A percentile compares a stretch with the other conserved stretches of the same genome.
Conservation (phyloP, 2,329 filamentous ascomycete species). For the Hypoxylon sp. region DNA sequence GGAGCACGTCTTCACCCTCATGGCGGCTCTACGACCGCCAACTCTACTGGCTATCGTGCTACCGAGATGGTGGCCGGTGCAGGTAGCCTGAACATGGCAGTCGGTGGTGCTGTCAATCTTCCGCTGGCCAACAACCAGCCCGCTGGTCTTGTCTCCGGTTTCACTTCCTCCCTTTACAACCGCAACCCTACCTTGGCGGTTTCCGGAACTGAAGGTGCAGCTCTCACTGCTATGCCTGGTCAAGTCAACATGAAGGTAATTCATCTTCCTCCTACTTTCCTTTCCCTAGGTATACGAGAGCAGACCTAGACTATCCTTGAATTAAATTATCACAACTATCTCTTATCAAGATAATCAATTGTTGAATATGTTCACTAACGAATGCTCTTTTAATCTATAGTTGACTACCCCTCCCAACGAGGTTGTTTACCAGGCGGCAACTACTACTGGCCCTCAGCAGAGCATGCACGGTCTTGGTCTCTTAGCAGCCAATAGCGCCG, state of each 20-base stretch:
- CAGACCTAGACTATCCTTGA: background rate
- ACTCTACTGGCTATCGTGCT: background rate
- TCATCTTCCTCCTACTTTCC: background rate
- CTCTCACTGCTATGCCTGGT: background rate
- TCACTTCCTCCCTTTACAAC: background rate
- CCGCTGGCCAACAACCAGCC: background rate
- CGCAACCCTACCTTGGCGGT: background rate
- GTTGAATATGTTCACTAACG: background rate
- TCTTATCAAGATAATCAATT: background rate
- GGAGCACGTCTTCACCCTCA: background rate
- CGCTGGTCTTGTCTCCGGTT: background rate
- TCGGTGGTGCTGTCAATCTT: background rate
- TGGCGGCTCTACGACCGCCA: background rate
- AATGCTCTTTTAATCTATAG: constrained; percentile 8
- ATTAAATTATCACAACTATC: background rate
- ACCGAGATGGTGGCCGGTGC: background rate
- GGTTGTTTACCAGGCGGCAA: background rate
- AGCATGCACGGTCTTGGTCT: background rate
- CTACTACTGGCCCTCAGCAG: background rate
- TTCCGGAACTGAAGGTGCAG: background rate
- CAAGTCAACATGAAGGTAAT: background rate
- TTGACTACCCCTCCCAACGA: background rate
- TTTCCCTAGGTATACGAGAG: background rate
- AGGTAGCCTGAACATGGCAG: background rate
- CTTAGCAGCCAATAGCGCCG: background rate